Percentiles rank a stretch among this genome's conserved stretches.
These are phyloP conservation scores for Boletellus emodensis DNA, from an alignment of 768 basidiomycete species.

Conservation along the genomic window DNA sequence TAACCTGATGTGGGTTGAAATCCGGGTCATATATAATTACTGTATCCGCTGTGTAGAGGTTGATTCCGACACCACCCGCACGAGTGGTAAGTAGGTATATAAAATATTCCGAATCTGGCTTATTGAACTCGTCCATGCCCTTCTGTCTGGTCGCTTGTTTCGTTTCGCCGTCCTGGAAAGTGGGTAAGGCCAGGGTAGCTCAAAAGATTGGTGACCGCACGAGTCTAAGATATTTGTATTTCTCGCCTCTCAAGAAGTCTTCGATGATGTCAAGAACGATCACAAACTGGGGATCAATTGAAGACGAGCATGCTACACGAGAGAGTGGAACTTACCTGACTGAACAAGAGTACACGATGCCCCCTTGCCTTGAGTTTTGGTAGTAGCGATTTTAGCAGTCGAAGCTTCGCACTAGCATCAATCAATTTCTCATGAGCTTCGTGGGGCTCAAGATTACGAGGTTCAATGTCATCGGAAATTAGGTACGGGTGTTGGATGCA, in stretches of 20 bases:
- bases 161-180: slow-evolving; percentile 78
- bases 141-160: slow-evolving; percentile 84
- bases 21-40: slow-evolving; percentile 94
- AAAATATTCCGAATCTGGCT: slow-evolving; percentile 79
- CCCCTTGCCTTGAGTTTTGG: slow-evolving; percentile 82
- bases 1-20: slow-evolving; percentile 94
- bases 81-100: slow-evolving; percentile 90
- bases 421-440: slow-evolving; percentile 79
- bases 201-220: slow-evolving; percentile 37
- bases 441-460: slow-evolving; percentile 46
- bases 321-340: slow-evolving; percentile 56
- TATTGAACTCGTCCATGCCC: slow-evolving; percentile 94
- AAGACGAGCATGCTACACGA: not conserved
- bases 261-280: slow-evolving; percentile 84
- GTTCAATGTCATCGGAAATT: slow-evolving; percentile 76
- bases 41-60: slow-evolving; percentile 88
- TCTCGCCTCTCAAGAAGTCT: slow-evolving; percentile 83
- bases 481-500: slow-evolving; percentile 93
- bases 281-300: slow-evolving; percentile 58
- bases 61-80: slow-evolving; percentile 93
- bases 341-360: slow-evolving; percentile 88
- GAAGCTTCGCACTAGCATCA: slow-evolving; percentile 81
- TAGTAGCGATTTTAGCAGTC: slow-evolving; percentile 69
- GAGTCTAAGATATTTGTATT: slow-evolving; percentile 72
- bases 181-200: slow-evolving; percentile 5